phyloP scores from a whole-genome alignment of 257 asterid genomes.

The Jacaranda mimosifolia region DNA sequence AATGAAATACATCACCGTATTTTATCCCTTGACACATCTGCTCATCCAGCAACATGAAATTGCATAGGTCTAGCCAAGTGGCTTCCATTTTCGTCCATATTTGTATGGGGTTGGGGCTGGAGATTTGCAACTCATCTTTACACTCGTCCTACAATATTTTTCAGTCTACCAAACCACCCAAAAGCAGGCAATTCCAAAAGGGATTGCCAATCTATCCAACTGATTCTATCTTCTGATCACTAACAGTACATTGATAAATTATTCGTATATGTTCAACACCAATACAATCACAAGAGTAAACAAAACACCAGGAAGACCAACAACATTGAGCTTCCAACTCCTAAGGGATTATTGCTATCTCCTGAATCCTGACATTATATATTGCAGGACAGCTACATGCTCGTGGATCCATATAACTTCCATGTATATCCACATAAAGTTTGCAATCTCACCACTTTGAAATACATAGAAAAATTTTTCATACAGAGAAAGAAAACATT shows the following conservation, averaged over 20 bases:
- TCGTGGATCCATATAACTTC: constrained; percentile 35
- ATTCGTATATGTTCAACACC: constrained; percentile 22
- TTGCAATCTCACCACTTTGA: constrained; percentile 40
- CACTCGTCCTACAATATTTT: constrained; percentile 19
- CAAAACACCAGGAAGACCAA: constrained; percentile 24
- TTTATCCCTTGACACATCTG: constrained; percentile 19
- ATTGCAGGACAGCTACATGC: constrained; percentile 24
- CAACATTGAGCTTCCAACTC: constrained; percentile 35
- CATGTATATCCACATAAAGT: constrained; percentile 38
- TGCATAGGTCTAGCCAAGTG: constrained; percentile 7
- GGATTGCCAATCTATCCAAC: constrained; percentile 31
- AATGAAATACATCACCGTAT: constrained; percentile 21
- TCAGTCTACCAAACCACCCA: constrained; percentile 29
- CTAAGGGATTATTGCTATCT: constrained; percentile 22
- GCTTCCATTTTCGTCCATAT: constrained; percentile 20
- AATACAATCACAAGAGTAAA: constrained; percentile 33
- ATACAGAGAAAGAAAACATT: constrained; percentile 16
- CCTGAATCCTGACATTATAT: constrained; percentile 20
- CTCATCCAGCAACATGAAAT: constrained; percentile 30
- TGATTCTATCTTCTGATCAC: constrained; percentile 27
- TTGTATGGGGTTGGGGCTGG: background rate
- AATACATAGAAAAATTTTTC: constrained; percentile 29
- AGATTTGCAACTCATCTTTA: constrained; percentile 32
- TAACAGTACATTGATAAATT: constrained; percentile 1
- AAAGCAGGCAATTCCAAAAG: constrained; percentile 30